Conservation (phyloP, 106 monocot species). For the Phalaenopsis equestris region DNA sequence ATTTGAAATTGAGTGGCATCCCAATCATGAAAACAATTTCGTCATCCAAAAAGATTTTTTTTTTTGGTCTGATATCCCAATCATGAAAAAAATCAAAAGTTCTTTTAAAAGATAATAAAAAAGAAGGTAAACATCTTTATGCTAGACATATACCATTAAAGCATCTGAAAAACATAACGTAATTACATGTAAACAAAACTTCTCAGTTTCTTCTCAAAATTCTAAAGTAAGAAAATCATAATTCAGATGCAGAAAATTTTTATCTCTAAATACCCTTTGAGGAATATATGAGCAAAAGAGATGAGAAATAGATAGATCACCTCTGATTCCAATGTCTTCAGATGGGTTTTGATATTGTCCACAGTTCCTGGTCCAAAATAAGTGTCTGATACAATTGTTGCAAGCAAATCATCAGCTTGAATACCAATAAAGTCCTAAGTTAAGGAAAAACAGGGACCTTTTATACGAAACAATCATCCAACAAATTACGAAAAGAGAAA, state of each 20-base stretch:
- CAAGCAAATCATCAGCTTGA: background rate
- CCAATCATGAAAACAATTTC: too few species aligned
- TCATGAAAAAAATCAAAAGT: background rate
- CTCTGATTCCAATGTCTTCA: conserved; percentile 71
- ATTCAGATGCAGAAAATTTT: background rate
- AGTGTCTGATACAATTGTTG: conserved; percentile 46
- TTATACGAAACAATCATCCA: background rate
- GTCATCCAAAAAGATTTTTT: too few species aligned
- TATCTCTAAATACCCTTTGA: background rate
- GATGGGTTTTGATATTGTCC: conserved; percentile 73
- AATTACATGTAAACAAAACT: background rate
- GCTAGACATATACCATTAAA: background rate
- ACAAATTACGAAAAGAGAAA: background rate
- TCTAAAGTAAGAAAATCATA: background rate
- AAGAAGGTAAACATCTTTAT: background rate
- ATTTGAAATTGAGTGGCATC: too few species aligned
- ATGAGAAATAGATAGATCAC: conserved; percentile 13
- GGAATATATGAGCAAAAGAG: background rate
- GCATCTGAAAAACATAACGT: background rate
- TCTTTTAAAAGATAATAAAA: background rate
- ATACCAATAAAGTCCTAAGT: background rate
- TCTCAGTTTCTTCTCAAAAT: background rate
- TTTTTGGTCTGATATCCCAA: too few species aligned
- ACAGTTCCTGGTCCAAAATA: conserved; percentile 94
- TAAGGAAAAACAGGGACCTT: background rate